These are phyloP conservation scores for Cryptococcus sp. DNA, from an alignment of 1,284 basidiomycete species.

Conservation along the genomic window DNA sequence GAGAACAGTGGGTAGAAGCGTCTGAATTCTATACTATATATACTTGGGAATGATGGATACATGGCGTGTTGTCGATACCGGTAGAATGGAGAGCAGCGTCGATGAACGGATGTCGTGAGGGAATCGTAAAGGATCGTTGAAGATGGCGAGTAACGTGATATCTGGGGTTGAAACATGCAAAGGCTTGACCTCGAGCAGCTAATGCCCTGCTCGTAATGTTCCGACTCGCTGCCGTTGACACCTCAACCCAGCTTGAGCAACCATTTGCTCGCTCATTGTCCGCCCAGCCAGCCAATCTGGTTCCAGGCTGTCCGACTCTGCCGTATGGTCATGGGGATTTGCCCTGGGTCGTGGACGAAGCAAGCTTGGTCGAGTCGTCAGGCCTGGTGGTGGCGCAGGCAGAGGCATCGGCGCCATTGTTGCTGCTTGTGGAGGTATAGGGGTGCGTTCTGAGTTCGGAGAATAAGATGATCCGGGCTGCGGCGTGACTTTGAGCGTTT, in stretches of 20 bases:
- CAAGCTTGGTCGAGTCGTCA: conserved; percentile 8
- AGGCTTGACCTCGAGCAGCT: too few species aligned
- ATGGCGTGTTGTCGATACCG: too few species aligned
- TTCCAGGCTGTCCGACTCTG: conserved; percentile 2
- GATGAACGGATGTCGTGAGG: too few species aligned
- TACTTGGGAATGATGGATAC: too few species aligned
- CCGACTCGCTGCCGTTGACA: conserved; percentile 22
- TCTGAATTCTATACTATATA: too few species aligned
- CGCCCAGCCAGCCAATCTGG: conserved; percentile 25
- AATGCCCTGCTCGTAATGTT: too few species aligned
- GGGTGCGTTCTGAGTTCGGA: background rate
- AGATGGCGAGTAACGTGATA: too few species aligned
- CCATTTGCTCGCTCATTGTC: conserved; percentile 33
- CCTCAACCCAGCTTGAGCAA: conserved; percentile 30
- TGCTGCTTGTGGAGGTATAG: conserved; percentile 1
- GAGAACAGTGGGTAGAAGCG: too few species aligned
- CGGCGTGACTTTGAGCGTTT: conserved; percentile 2
- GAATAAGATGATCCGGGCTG: conserved; percentile 8
- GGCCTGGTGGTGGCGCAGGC: background rate
- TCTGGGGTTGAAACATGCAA: too few species aligned
- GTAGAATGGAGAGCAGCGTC: too few species aligned
- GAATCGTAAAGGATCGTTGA: too few species aligned
- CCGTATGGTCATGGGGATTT: background rate
- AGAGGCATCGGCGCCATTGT: background rate
- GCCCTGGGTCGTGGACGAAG: conserved; percentile 15